Conservation (phyloP, 2,329 filamentous ascomycete species). For the Aspergillus tanneri region DNA sequence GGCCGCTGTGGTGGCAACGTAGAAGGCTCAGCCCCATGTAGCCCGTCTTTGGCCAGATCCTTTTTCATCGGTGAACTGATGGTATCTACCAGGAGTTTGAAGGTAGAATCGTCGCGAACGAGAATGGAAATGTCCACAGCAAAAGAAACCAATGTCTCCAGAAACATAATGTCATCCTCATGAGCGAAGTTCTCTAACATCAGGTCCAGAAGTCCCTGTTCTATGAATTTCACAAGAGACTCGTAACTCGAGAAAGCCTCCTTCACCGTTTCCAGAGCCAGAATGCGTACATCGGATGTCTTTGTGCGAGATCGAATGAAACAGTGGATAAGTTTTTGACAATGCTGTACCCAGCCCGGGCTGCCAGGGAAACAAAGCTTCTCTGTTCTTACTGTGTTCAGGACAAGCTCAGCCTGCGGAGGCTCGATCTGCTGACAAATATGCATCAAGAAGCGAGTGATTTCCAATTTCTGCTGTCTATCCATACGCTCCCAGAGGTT, state of each 20-base stretch:
- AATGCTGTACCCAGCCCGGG: slow-evolving; percentile 34
- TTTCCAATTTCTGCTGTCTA: slow-evolving; percentile 36
- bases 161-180: slow-evolving; percentile 39
- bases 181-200: slow-evolving; percentile 37
- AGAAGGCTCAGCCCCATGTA: slow-evolving; percentile 44
- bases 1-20: slow-evolving; percentile 29
- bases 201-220: slow-evolving; percentile 33
- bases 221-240: slow-evolving; percentile 30
- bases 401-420: slow-evolving; percentile 40
- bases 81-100: slow-evolving; percentile 34
- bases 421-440: slow-evolving; percentile 38
- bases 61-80: slow-evolving; percentile 38
- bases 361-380: slow-evolving; percentile 36
- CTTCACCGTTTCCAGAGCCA: slow-evolving; percentile 40
- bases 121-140: slow-evolving; percentile 35
- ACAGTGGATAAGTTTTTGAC: slow-evolving; percentile 35
- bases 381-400: slow-evolving; percentile 36
- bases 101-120: slow-evolving; percentile 31
- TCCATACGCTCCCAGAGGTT: slow-evolving; percentile 39
- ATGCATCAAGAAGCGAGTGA: slow-evolving; percentile 37
- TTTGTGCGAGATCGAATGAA: slow-evolving; percentile 42
- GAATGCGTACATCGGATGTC: slow-evolving; percentile 40
- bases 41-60: slow-evolving; percentile 33
- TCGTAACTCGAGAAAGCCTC: slow-evolving; percentile 39
- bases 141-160: slow-evolving; percentile 42